Conservation (phyloP, 2,329 filamentous ascomycete species). For the Penicillium hesseltinei region DNA sequence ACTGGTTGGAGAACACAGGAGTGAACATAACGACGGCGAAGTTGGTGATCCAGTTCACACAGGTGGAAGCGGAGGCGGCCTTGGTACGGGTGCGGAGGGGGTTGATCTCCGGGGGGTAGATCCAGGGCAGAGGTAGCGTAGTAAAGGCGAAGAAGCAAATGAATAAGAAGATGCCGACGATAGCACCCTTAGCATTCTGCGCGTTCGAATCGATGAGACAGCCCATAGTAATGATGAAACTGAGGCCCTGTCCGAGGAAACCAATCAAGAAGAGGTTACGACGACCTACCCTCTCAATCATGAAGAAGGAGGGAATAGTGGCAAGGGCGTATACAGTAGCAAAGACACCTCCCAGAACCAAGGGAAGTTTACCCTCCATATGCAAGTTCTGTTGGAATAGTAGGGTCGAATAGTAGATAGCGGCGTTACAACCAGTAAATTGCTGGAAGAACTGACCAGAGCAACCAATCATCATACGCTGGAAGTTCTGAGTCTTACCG, state of each 20-base stretch:
- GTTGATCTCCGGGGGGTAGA: constrained; percentile 50
- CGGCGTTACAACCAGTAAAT: constrained; percentile 46
- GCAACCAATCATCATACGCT: constrained; percentile 31
- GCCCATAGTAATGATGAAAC: constrained; percentile 33
- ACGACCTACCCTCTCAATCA: constrained; percentile 42
- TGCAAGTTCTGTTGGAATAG: constrained; percentile 44
- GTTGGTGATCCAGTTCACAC: constrained; percentile 54
- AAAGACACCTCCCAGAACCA: constrained; percentile 29
- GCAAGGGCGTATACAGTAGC: constrained; percentile 27
- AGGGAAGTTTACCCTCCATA: constrained; percentile 17
- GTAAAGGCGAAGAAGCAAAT: constrained; percentile 66
- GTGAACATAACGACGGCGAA: constrained; percentile 53
- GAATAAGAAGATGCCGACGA: constrained; percentile 64
- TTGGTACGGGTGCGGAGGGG: constrained; percentile 54
- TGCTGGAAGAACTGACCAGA: constrained; percentile 42
- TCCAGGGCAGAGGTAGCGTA: constrained; percentile 62
- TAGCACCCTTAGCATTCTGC: constrained; percentile 32
- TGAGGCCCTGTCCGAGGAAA: constrained; percentile 34
- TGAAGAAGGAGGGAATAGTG: constrained; percentile 30
- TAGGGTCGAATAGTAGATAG: constrained; percentile 46
- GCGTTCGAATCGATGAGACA: constrained; percentile 28
- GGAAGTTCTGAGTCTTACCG: constrained; percentile 32
- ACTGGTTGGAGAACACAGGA: constrained; percentile 35
- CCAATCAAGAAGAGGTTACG: constrained; percentile 38
- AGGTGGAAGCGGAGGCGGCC: constrained; percentile 52